Evolutionary conservation across 352 stramenopile species (phyloP).

Genomic region (Pythium folliculosum): DNA sequence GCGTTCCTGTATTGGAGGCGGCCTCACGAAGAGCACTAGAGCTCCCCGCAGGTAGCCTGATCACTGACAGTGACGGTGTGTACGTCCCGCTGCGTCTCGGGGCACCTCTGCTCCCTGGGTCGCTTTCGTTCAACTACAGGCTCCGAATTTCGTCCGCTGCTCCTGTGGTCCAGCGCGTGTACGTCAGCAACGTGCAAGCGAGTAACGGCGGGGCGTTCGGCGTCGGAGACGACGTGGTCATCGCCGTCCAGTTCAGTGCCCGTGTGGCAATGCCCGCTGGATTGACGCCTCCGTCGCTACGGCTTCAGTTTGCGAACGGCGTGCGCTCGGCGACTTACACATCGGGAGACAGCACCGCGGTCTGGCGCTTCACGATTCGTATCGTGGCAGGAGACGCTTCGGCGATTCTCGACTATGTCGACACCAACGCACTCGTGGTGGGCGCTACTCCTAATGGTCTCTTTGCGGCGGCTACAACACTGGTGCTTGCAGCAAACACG

Average conservation of each 20-base stretch:
- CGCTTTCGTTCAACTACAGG: constrained; percentile 44
- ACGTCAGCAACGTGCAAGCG: constrained; percentile 30
- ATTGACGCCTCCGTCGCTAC: constrained; percentile 28
- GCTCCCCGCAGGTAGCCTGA: constrained; percentile 46
- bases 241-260: constrained; percentile 53
- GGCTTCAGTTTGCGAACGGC: constrained; percentile 39
- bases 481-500: constrained; percentile 31
- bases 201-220: constrained; percentile 32
- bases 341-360: constrained; percentile 41
- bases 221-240: constrained; percentile 48
- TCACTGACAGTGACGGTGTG: constrained; percentile 44
- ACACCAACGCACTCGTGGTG: constrained; percentile 33
- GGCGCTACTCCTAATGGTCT: constrained; percentile 29
- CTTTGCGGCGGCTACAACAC: constrained; percentile 48
- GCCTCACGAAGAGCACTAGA: constrained; percentile 46
- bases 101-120: constrained; percentile 31
- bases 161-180: constrained; percentile 45
- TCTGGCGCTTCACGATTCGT: constrained; percentile 47
- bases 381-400: constrained; percentile 38
- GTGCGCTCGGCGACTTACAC: constrained; percentile 35
- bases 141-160: constrained; percentile 50
- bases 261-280: constrained; percentile 25
- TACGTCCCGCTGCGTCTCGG: constrained; percentile 55
- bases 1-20: constrained; percentile 45
- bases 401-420: constrained; percentile 40